A percentile compares a stretch with the other conserved stretches of the same genome.
phyloP scores from a whole-genome alignment of 345 rosid genomes.

The Raphanus sativus region DNA sequence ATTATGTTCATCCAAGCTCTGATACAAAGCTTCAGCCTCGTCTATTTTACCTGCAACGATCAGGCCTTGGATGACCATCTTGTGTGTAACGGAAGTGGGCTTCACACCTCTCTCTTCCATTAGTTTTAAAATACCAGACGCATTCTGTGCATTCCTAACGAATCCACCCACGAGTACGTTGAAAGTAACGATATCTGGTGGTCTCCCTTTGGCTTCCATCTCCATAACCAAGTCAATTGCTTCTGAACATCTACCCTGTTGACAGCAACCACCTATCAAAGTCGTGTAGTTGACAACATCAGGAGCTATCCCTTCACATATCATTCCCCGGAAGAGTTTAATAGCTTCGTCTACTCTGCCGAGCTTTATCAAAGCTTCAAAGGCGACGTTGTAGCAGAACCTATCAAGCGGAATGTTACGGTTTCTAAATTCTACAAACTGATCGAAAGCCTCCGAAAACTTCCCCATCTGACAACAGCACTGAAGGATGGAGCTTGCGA shows the following conservation, averaged over 20 bases:
- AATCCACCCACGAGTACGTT: constrained; percentile 61
- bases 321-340: constrained; percentile 59
- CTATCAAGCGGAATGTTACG: constrained; percentile 51
- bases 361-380: constrained; percentile 63
- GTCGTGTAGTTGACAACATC: constrained; percentile 72
- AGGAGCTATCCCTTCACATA: constrained; percentile 40
- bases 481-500: constrained; percentile 56
- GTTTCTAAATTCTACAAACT: constrained; percentile 42
- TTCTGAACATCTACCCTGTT: constrained; percentile 40
- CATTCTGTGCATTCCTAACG: constrained; percentile 46
- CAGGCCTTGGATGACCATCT: constrained; percentile 65
- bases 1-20: constrained; percentile 38
- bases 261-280: constrained; percentile 60
- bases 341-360: constrained; percentile 61
- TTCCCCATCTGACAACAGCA: constrained; percentile 49
- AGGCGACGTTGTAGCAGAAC: constrained; percentile 53
- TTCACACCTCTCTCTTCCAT: constrained; percentile 53
- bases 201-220: constrained; percentile 48
- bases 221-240: constrained; percentile 52
- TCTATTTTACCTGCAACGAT: constrained; percentile 57
- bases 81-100: constrained; percentile 49
- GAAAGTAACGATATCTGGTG: constrained; percentile 55
- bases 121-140: constrained; percentile 33
- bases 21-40: constrained; percentile 58
- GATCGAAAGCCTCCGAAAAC: constrained; percentile 37